Conservation (phyloP, 257 asterid species). For the Leptodermis oblonga region DNA sequence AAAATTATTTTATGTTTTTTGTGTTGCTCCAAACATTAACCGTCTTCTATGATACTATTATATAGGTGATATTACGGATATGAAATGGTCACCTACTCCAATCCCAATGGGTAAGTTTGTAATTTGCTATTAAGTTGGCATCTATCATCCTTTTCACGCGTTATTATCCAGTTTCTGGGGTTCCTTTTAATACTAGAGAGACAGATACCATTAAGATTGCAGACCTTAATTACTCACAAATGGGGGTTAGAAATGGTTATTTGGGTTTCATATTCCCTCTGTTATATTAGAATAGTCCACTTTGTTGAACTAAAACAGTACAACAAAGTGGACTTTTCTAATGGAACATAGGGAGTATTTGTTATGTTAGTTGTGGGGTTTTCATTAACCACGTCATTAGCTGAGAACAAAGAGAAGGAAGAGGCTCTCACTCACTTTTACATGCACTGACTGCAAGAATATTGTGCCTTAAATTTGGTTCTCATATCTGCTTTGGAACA, state of each 20-base stretch:
- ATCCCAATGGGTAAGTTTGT: conserved; percentile 53
- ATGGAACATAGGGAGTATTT: too few species aligned
- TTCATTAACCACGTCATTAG: not conserved
- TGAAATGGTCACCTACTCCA: conserved; percentile 78
- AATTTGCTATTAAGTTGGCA: not conserved
- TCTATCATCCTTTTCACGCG: not conserved
- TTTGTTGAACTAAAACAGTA: too few species aligned
- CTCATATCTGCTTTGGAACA: conserved; percentile 21
- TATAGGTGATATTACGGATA: conserved; percentile 82
- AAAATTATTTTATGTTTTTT: not conserved
- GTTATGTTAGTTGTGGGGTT: not conserved
- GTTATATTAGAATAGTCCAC: too few species aligned
- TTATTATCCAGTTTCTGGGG: not conserved
- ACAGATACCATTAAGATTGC: not conserved
- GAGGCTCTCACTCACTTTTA: not conserved
- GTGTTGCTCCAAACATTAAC: conserved; percentile 3
- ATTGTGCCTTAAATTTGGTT: not conserved
- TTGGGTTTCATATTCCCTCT: not conserved
- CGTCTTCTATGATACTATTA: conserved; percentile 2
- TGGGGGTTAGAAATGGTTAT: not conserved
- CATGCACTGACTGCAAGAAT: not conserved
- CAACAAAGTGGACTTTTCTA: too few species aligned
- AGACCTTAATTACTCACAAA: not conserved
- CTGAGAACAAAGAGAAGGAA: not conserved
- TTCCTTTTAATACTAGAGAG: not conserved